These are phyloP conservation scores for Thermomucor indicae-seudaticae DNA, from an alignment of 371 early-diverging fungal genomes.

Conservation along the genomic window DNA sequence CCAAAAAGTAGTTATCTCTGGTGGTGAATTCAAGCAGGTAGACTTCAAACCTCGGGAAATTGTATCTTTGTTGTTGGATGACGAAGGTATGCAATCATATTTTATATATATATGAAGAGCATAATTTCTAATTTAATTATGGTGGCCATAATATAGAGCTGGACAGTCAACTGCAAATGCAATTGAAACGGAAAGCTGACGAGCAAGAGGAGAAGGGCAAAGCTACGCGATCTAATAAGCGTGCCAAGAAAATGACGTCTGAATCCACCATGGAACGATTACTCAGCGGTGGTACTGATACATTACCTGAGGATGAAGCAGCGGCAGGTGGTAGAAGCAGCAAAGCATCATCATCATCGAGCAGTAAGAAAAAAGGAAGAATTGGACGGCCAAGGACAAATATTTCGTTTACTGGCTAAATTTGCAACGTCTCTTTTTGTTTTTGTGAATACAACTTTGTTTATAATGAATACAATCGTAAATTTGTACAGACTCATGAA, in stretches of 20 bases:
- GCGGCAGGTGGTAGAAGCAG: slow-evolving; percentile 8
- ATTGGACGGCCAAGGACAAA: slow-evolving; percentile 46
- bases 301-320: slow-evolving; percentile 23
- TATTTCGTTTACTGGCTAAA: slow-evolving; percentile 30
- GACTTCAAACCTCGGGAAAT: slow-evolving; percentile 88
- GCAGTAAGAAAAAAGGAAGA: slow-evolving; percentile 27
- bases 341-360: slow-evolving; percentile 6
- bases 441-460: too few relatives aligned
- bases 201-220: slow-evolving; percentile 47
- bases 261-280: slow-evolving; percentile 29
- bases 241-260: slow-evolving; percentile 26
- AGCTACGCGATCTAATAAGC: slow-evolving; percentile 28
- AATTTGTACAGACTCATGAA: too few relatives aligned
- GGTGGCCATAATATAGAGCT: slow-evolving; percentile 45
- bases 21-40: slow-evolving; percentile 81
- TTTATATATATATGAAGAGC: background rate
- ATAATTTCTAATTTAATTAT: background rate
- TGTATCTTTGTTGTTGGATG: slow-evolving; percentile 81
- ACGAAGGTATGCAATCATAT: slow-evolving; percentile 42
- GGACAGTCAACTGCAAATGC: slow-evolving; percentile 54
- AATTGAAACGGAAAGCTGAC: slow-evolving; percentile 58
- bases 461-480: too few relatives aligned
- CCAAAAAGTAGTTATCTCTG: slow-evolving; percentile 95
- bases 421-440: too few relatives aligned
- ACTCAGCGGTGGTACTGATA: slow-evolving; percentile 38